Conservation (phyloP, 2,329 filamentous ascomycete genomes). For the Exophiala oligosperma region DNA sequence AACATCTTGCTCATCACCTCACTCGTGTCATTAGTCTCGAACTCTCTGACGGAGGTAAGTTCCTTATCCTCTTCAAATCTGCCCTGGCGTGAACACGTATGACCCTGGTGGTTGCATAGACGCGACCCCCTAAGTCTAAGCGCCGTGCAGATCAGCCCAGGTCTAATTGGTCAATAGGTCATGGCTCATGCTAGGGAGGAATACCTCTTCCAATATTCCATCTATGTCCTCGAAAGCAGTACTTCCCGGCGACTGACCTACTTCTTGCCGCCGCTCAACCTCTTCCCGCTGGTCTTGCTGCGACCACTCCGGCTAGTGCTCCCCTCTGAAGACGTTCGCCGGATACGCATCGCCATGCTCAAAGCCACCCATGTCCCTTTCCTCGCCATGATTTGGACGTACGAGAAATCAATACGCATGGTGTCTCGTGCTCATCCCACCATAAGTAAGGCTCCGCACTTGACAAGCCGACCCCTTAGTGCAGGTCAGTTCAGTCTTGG, state of each 20-base stretch:
- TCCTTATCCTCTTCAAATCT: not conserved
- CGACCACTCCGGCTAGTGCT: conserved; percentile 59
- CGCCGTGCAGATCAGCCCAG: not conserved
- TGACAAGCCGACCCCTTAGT: conserved; percentile 20
- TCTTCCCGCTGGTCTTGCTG: conserved; percentile 57
- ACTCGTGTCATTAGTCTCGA: conserved; percentile 58
- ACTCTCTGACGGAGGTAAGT: conserved; percentile 57
- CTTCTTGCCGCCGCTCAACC: conserved; percentile 54
- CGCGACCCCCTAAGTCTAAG: conserved; percentile 12
- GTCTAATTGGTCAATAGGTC: conserved; percentile 44
- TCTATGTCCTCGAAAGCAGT: conserved; percentile 47
- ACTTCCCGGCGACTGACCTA: conserved; percentile 48
- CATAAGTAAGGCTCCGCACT: conserved; percentile 20
- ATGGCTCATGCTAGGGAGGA: conserved; percentile 63
- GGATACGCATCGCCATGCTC: conserved; percentile 58
- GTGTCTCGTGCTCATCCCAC: conserved; percentile 29
- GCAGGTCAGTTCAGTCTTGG: conserved; percentile 18
- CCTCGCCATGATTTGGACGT: conserved; percentile 58
- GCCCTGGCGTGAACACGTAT: not conserved
- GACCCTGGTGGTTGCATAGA: conserved; percentile 10
- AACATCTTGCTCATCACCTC: conserved; percentile 62
- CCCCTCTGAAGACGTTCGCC: conserved; percentile 55
- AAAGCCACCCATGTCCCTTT: conserved; percentile 60
- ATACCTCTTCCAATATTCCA: conserved; percentile 56
- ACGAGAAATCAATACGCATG: conserved; percentile 43